Base-by-base conservation (phyloP, 2,329 filamentous ascomycete genomes). In the Cladorrhinum sp. region DNA sequence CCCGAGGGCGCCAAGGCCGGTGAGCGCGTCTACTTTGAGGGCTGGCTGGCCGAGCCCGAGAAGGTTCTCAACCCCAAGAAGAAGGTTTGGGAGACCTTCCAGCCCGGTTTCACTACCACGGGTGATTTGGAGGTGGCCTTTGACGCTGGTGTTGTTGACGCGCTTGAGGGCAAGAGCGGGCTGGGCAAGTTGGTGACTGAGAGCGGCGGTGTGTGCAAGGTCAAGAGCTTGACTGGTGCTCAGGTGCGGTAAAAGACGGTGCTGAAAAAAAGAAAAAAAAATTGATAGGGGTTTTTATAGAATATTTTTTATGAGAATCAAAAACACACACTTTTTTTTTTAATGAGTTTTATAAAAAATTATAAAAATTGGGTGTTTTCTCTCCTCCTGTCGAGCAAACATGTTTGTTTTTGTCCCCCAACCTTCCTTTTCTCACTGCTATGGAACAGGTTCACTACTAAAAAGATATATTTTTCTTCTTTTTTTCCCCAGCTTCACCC, bases 81-180 rank as follows among this genome's bases (percentile, higher is more conserved):
- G 87, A 98, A 98, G 87, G 81, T 98, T 64, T 98, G 94, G 93
- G 95, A 99, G 82, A 91, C 84, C 9, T 91, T 96, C 78, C 94
- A 98, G 82, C 92, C 93, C 1, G 95, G 94, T 0, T 98, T 98
- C 79, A 96, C 91, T 28, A 99, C 94, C 7, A 96, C 89, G 1
- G 88, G 89, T 7, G 77, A 76, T 52, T 81, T 94, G 56, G 90
- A 93, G 76, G 94, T 96, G 36, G 92, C 84, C 0, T 99, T 98
- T 73, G 90, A 98, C 71, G 90, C 90, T 2, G 82, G 78, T 50
- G 86, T 81, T 51, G 91, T 96, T 36, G 88, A 91, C 76, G 86
- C 89, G 75, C 79, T 94, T 62, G 70, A 70, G 65, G 87, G 88
- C 71, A 89, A 89, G 74, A 84, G 87, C 64, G 90, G 83, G 21